Evolutionary conservation across 306 rosid species (phyloP), one percentile per base, ranked within the genome.

Genomic region (Acacia acuminata): DNA sequence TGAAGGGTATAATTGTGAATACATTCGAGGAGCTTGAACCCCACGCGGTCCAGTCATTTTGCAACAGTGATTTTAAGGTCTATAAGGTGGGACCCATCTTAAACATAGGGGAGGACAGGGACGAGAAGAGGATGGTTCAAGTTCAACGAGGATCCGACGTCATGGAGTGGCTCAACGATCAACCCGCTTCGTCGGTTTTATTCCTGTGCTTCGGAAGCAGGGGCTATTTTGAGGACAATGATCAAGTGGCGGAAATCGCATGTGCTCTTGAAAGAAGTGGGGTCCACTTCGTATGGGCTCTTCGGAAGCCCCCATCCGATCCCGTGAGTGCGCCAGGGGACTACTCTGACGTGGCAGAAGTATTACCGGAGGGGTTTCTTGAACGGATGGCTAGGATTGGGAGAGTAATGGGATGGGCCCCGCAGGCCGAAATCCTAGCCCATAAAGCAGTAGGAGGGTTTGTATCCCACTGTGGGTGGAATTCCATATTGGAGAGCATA

Each of bases 371-470:
- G 20, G 91, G 89, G 17, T 86, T 86, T 19, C 63, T 88, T 0
- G 75, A 72, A 10, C 83, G 91, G 3, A 88, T 85, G 60, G 80
- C 75, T 0, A 45, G 16, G 44, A 48, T 17, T 0, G 88, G 88
- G 0, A 82, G 36, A 43, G 75, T 88, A 8, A 77, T 82, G 1
- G 87, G 88, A 1, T 88, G 90, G 90, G 90, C 88, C 9, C 88
- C 88, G n/a, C 85, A 82, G 8, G 65, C 42, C 15, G 48, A 65
- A 0, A 61, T 84, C 19, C 27, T 87, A 13, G 70, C 76, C 15
- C 90, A 86, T 32, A 65, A 67, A 0, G 87, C 91, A 1, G 34
- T 80, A 0, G 87, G 85, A 40, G 88, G 88, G 7, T 86, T 84
- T 19, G 77, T 89, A 3, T 82, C 85, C 0, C 88, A 89, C 13